Evolutionary conservation across 495 filamentous ascomycete species (phyloP).

Genomic region (Xylona heveae): DNA sequence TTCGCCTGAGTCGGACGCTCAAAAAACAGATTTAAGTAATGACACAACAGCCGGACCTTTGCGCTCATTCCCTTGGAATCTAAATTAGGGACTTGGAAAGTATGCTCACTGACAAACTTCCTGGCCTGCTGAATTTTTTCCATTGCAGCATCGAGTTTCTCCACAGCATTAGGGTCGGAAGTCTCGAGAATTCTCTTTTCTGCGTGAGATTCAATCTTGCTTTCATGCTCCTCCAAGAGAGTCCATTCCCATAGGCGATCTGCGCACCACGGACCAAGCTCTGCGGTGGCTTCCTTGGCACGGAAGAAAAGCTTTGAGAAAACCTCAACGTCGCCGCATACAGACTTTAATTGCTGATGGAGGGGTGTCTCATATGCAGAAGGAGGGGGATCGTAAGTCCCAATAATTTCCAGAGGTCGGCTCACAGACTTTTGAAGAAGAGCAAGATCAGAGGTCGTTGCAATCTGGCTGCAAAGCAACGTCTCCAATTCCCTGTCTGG

Average conservation of each 20-base stretch:
- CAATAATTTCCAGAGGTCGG: constrained; percentile 36
- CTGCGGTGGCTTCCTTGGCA: constrained; percentile 32
- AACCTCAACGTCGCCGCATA: constrained; percentile 31
- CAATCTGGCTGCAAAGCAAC: constrained; percentile 60
- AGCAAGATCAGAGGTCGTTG: constrained; percentile 48
- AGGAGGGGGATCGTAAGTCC: constrained; percentile 30
- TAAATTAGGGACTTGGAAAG: constrained; percentile 21
- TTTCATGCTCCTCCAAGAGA: constrained; percentile 44
- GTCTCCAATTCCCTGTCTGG: constrained; percentile 45
- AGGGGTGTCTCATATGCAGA: constrained; percentile 41
- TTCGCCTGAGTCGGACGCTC: constrained; percentile 30
- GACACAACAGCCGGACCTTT: constrained; percentile 46
- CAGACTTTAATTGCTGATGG: constrained; percentile 27
- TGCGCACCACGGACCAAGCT: constrained; percentile 74
- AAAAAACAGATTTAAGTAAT: constrained; percentile 36
- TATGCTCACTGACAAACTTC: constrained; percentile 28
- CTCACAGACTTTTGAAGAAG: constrained; percentile 36
- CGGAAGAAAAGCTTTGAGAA: constrained; percentile 39
- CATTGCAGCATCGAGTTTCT: constrained; percentile 26
- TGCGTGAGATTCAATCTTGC: constrained; percentile 22
- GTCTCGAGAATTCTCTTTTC: constrained; percentile 6
- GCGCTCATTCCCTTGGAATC: constrained; percentile 31
- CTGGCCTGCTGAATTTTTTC: constrained; percentile 36
- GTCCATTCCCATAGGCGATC: constrained; percentile 60
- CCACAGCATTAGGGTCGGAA: constrained; percentile 12